phyloP scores from a whole-genome alignment of 495 filamentous ascomycete genomes.

The Podospora anserina region DNA sequence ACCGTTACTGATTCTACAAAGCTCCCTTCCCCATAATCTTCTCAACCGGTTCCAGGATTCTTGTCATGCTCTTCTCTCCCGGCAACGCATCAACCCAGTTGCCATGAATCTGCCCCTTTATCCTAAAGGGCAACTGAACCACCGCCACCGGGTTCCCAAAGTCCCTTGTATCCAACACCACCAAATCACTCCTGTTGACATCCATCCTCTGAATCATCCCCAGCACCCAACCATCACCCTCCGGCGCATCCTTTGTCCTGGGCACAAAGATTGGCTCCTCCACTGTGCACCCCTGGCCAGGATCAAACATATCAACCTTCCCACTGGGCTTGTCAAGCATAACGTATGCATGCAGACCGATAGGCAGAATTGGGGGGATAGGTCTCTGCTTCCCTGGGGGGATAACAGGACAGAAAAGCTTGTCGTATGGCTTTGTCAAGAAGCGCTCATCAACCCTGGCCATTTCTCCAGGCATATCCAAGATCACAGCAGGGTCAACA shows the following conservation, averaged over 20 bases:
- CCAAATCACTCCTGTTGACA: conserved; percentile 11
- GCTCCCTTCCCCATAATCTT: too few species aligned
- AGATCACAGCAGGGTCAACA: conserved; percentile 6
- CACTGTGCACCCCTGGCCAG: neutral
- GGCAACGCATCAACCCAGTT: neutral
- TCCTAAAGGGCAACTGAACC: neutral
- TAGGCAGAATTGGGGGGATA: neutral
- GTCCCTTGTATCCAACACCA: conserved; percentile 13
- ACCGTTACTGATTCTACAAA: too few species aligned
- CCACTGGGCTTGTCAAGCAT: neutral
- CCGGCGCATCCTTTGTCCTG: neutral
- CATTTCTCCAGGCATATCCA: conserved; percentile 13
- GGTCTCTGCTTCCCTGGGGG: neutral
- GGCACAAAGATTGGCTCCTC: conserved; percentile 1
- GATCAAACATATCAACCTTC: neutral
- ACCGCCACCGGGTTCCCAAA: conserved; percentile 9
- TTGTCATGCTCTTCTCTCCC: neutral
- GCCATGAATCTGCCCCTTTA: neutral
- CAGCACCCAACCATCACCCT: conserved; percentile 13
- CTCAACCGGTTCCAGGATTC: neutral
- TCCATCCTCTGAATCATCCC: conserved; percentile 9
- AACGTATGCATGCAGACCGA: neutral
- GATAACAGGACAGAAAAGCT: conserved; percentile 6
- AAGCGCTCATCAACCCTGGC: conserved; percentile 13
- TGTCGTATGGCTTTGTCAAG: conserved; percentile 4